Base-by-base conservation (phyloP, 2,329 filamentous ascomycete species). In the Trichoderma pleuroti region DNA sequence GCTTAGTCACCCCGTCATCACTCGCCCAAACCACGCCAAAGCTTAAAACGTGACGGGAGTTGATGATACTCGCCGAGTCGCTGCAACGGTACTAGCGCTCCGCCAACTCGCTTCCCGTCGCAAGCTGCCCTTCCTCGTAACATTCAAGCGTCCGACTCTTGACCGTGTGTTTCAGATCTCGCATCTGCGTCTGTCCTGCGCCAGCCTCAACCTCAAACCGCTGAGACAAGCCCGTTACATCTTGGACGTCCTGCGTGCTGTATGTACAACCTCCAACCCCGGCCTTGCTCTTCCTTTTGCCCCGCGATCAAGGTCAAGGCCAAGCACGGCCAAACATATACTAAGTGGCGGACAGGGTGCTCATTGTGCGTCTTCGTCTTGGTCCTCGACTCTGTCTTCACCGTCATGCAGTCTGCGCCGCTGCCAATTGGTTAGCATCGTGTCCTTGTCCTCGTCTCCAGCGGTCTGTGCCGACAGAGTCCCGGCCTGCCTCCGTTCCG, bases 61-160 rank as follows among this genome's bases (percentile, higher is more conserved):
- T 68, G 57, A 60, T 34, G 26, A 24, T 28, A 46, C 21, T 18
- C n/a, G 10, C 42, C 16, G 18, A 46, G 18, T 30, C 34, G 54
- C 65, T 68, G 28, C 26, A 42, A 32, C 59, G n/a, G 36, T 46
- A 68, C 56, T 68, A 68, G 66, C 56, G 66, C 46, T 28, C 46
- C 49, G 46, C 66, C 21, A 30, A 46, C 26, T 60, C 28, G 65
- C 65, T 60, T 68, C 66, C 56, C 46, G 66, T 68, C 66, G 56
- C 66, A 60, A 60, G 66, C 66, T 68, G 39, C 32, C 24, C 63
- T 57, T 66, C 18, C 56, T 21, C 32, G 24, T 8, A 66, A 42
- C 42, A n/a, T n/a, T n/a, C n/a, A 32, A 16, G 30, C 8, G 30
- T 32, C 52, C 39, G 49, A 28, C 65, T 34, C 28, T 30, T 28